Conservation (phyloP, 495 filamentous ascomycete genomes). For the Aspergillus hancockii region DNA sequence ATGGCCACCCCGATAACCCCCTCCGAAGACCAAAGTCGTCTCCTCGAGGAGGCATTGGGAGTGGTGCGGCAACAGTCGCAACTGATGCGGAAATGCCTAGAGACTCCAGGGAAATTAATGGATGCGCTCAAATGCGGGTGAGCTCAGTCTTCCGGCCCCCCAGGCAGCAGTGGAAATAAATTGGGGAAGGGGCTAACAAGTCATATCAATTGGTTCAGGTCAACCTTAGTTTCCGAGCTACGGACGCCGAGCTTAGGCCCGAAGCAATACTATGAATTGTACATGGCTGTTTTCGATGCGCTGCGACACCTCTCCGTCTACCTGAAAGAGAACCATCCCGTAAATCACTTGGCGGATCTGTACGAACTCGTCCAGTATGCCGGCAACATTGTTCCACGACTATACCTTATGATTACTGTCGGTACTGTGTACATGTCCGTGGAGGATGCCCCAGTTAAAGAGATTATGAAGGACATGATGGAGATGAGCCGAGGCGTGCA, state of each 20-base stretch:
- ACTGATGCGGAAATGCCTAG: slow-evolving; percentile 95
- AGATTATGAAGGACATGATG: slow-evolving; percentile 99
- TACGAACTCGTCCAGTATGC: slow-evolving; percentile 99
- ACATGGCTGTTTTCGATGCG: slow-evolving; percentile 99
- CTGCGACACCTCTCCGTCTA: slow-evolving; percentile 95
- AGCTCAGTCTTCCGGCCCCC: slow-evolving; percentile 24
- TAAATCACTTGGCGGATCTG: slow-evolving; percentile 95
- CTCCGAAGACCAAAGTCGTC: slow-evolving; percentile 86
- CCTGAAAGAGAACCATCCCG: slow-evolving; percentile 93
- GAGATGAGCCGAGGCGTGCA: slow-evolving; percentile 99
- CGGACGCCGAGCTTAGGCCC: slow-evolving; percentile 93
- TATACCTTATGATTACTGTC: slow-evolving; percentile 98
- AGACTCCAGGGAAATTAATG: slow-evolving; percentile 98
- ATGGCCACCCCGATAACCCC: slow-evolving; percentile 65
- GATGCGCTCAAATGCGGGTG: slow-evolving; percentile 99
- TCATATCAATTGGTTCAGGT: slow-evolving; percentile 55
- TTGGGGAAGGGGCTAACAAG: slow-evolving; percentile 18
- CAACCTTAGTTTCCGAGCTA: slow-evolving; percentile 94
- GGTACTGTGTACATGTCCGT: slow-evolving; percentile 99
- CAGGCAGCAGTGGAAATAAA: slow-evolving; percentile 37
- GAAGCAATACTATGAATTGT: slow-evolving; percentile 99
- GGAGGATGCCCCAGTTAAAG: slow-evolving; percentile 96
- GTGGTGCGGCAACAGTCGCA: slow-evolving; percentile 95
- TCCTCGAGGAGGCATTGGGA: slow-evolving; percentile 94
- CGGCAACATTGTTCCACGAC: slow-evolving; percentile 92